Percentiles rank a stretch among this genome's conserved stretches.
phyloP scores from a whole-genome alignment of 805 yeast genomes.

The Teunomyces pallodes region DNA sequence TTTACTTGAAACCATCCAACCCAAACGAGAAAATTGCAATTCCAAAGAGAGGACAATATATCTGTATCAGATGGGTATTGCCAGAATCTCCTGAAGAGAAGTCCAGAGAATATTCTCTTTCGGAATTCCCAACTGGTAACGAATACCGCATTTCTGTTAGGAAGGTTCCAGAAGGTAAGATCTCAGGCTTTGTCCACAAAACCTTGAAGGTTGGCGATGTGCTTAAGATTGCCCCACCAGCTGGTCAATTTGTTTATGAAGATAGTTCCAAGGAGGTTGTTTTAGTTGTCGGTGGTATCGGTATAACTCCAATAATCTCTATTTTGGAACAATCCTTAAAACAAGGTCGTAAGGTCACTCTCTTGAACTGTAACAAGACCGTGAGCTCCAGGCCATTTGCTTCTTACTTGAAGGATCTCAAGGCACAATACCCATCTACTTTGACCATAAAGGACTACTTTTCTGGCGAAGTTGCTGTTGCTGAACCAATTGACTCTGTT shows the following conservation, averaged over 20 bases:
- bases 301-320: conserved; percentile 63
- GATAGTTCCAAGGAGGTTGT: conserved; percentile 23
- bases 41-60: conserved; percentile 48
- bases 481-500: conserved; percentile 11
- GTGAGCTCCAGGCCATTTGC: conserved; percentile 22
- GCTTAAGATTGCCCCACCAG: conserved; percentile 55
- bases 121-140: conserved; percentile 32
- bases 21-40: conserved; percentile 35
- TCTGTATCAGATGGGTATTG: conserved; percentile 31
- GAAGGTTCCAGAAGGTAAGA: conserved; percentile 44
- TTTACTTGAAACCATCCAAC: conserved; percentile 39
- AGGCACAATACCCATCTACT: conserved; percentile 10
- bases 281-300: conserved; percentile 62
- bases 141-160: conserved; percentile 60
- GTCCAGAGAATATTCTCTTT: conserved; percentile 60
- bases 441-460: conserved; percentile 23
- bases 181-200: conserved; percentile 51
- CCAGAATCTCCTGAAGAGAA: conserved; percentile 41
- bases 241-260: conserved; percentile 49
- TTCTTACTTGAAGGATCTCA: conserved; percentile 16
- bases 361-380: conserved; percentile 33
- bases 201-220: conserved; percentile 46
- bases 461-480: conserved; percentile 5
- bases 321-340: conserved; percentile 42
- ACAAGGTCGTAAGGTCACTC: conserved; percentile 28